Evolutionary conservation across 2,329 filamentous ascomycete species (phyloP), one percentile per base, ranked within the genome.

Genomic region (Ceratocystis papillata): DNA sequence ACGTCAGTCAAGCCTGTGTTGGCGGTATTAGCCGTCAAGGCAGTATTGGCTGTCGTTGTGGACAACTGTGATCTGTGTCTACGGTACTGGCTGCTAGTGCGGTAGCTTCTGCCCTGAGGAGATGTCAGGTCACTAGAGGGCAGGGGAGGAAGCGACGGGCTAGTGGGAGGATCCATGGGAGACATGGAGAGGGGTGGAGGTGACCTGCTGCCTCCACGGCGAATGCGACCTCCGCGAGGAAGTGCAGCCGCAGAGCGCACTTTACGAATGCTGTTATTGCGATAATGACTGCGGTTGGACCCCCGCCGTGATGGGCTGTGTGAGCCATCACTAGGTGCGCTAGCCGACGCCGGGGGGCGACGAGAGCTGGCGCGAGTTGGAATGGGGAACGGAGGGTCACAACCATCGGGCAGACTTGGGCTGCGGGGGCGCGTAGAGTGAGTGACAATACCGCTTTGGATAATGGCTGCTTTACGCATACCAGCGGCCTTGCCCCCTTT

Each of bases 321-420:
- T 50, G 85, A 86, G 2, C 88, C 88, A 69, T 96, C 90, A 68
- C 83, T 84, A 0, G 81, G 79, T 2, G 79, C 79, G 73, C 88
- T 91, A 63, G 82, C 78, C 70, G 82, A 87, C 68, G 85, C 76
- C 0, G 85, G 83, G 25, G 87, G 81, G 71, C 87, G 86, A 68
- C 91, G 85, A 5, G 92, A 99, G 75, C 93, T 97, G 37, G 90
- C 89, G 66, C 94, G 82, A 2, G 87, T 87, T 0, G 94, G 94
- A 5, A 99, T 96, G 0, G 94, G 92, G 78, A 96, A 96, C 0
- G 94, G 94, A 33, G 94, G 92, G 64, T 84, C 80, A 37, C 74
- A 77, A 65, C 78, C 68, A 68, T 85, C 90, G 62, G 78, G 80
- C 64, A 84, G 75, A 73, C 81, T 90, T 61, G 87, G 86, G 72